Evolutionary conservation across 2,329 filamentous ascomycete genomes (phyloP), one percentile per base, ranked within the genome.

Genomic region (Epichloe hybrida): DNA sequence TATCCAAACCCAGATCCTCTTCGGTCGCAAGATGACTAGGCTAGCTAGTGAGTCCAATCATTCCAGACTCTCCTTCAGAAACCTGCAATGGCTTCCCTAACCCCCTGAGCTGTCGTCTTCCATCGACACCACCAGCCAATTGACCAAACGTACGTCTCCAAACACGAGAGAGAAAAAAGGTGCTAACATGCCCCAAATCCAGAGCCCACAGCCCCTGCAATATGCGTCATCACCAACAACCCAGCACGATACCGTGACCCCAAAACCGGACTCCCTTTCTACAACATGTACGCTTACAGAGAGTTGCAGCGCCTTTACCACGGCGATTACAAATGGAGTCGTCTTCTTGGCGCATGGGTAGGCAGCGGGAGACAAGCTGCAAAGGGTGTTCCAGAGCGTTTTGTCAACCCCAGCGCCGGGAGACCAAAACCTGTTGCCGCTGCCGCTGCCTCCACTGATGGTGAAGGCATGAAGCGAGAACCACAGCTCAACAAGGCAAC

Each of bases 171-270:
- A n/a, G n/a, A 17, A 17, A 17, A 17, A 17, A 17, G 15, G 6
- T 23, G 17, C 40, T 42, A 20, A 42, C 40, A 21, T 5, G 12
- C 8, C 5, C 40, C 17, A 5, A 40, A 15, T 36, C 4, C 12
- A 79, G 75, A 79, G 60, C 76, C 74, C 17, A 62, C 73, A 3
- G 69, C 74, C 13, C 62, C 66, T 1, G 70, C 76, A 15, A 72
- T 83, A 35, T 98, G 93, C 65, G 84, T 83, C 46, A 90, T 97
- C 62, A 96, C 88, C 1, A 85, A 84, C 60, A 79, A 83, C 49
- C 80, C 83, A 4, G 93, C 91, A 12, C 81, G 81, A 50, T 97
- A 94, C 66, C 79, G 83, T 23, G 93, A 98, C 64, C 88, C 89
- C 0, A 77, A 79, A 57, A 97, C 91, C 0, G 86, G 87, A 0